phyloP scores from a whole-genome alignment of 225 moss, liverwort and hornwort genomes.

The Takakia lepidozioides region DNA sequence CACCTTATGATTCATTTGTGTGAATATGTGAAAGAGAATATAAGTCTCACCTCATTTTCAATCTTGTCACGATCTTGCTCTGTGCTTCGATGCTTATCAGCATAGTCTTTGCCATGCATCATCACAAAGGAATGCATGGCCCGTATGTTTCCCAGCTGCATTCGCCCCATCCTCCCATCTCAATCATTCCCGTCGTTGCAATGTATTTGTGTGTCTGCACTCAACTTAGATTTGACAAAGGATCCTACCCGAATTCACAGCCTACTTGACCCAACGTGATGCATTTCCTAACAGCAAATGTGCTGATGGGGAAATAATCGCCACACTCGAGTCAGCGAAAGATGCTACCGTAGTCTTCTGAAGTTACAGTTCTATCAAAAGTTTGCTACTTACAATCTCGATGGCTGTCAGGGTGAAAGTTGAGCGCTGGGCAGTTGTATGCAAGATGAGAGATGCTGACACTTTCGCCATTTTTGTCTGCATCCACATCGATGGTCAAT shows the following conservation, averaged over 20 bases:
- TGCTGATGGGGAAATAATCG: not conserved
- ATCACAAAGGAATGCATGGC: slow-evolving; percentile 77
- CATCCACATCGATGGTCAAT: slow-evolving; percentile 3
- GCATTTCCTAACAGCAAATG: not conserved
- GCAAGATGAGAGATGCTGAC: slow-evolving; percentile 73
- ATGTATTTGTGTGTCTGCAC: not conserved
- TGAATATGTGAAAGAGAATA: no score
- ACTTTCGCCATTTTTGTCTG: slow-evolving; percentile 83
- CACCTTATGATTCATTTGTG: no score
- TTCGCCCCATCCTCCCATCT: not conserved
- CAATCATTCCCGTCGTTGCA: slow-evolving; percentile 1
- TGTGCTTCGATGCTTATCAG: slow-evolving; percentile 82
- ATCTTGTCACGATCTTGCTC: slow-evolving; percentile 92
- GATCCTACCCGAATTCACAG: not conserved
- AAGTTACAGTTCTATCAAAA: no score
- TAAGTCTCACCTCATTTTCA: slow-evolving; percentile 82
- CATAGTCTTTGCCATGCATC: slow-evolving; percentile 73
- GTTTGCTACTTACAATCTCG: slow-evolving; percentile 58
- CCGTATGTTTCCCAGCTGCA: slow-evolving; percentile 77
- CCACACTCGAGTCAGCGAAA: no score
- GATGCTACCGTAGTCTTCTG: no score
- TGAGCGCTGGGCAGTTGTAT: slow-evolving; percentile 46
- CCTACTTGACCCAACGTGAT: not conserved
- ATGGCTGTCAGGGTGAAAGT: slow-evolving; percentile 62
- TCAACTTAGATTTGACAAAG: not conserved